These are phyloP conservation scores for Posidonia oceanica DNA, from an alignment of 116 monocot genomes.

Conservation along the genomic window DNA sequence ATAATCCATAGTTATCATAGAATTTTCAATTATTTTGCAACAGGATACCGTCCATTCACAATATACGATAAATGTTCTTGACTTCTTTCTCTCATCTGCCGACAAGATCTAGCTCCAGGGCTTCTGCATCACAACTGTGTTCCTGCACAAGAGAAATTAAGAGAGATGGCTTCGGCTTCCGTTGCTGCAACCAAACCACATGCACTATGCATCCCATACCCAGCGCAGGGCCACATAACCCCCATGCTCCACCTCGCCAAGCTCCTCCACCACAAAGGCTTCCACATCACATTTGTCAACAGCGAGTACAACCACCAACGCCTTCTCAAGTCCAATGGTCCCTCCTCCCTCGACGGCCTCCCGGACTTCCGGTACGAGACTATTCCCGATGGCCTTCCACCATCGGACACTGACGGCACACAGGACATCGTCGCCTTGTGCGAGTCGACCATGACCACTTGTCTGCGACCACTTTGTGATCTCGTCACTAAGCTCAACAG, in stretches of 20 bases:
- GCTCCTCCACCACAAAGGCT: constrained; percentile 24
- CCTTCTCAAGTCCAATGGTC: constrained; percentile 13
- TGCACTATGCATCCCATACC: constrained; percentile 8
- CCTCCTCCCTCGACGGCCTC: constrained; percentile 3
- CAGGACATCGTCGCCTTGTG: constrained; percentile 15
- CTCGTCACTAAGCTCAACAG: constrained; percentile 8
- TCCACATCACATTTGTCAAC: constrained; percentile 47
- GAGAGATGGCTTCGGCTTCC: too few relatives aligned
- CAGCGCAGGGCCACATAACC: constrained; percentile 19
- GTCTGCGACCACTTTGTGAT: constrained; percentile 5
- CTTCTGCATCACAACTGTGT: too few relatives aligned
- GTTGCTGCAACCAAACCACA: background rate
- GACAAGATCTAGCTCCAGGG: too few relatives aligned
- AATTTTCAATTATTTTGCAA: too few relatives aligned
- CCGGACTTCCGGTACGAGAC: constrained; percentile 13
- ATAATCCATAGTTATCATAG: too few relatives aligned
- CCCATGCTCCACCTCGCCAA: constrained; percentile 24
- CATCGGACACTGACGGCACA: constrained; percentile 8
- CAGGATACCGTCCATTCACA: too few relatives aligned
- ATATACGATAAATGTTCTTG: too few relatives aligned
- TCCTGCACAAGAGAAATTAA: too few relatives aligned
- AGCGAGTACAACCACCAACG: constrained; percentile 33
- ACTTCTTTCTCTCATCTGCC: too few relatives aligned
- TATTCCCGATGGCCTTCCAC: constrained; percentile 18
- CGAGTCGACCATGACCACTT: constrained; percentile 1